Conservation (phyloP, 306 rosid genomes). For the Fragaria ananassa region DNA sequence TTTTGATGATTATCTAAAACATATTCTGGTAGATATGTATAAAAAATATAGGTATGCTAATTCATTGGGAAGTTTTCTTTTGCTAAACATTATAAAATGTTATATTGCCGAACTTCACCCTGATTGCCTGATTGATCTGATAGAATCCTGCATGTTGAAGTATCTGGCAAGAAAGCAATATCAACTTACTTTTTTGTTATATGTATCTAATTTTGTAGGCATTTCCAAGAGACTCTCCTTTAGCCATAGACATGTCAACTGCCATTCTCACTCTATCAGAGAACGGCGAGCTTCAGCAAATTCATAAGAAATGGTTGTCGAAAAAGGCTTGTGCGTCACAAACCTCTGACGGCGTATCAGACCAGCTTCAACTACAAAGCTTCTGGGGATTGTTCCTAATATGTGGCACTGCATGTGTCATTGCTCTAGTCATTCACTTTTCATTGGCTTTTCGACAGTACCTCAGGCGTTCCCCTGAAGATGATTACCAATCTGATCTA, state of each 20-base stretch:
- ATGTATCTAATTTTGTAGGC: slow-evolving; percentile 28
- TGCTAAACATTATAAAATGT: background rate
- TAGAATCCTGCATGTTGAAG: background rate
- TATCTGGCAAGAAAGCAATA: background rate
- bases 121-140: background rate
- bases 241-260: slow-evolving; percentile 43
- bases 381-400: slow-evolving; percentile 46
- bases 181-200: background rate
- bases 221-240: slow-evolving; percentile 48
- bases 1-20: background rate
- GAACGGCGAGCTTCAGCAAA: slow-evolving; percentile 37
- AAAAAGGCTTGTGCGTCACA: slow-evolving; percentile 28
- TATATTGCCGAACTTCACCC: background rate
- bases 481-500: slow-evolving; percentile 8
- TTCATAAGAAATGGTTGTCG: slow-evolving; percentile 44
- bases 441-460: slow-evolving; percentile 22
- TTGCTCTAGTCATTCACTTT: slow-evolving; percentile 27
- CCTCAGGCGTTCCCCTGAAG: slow-evolving; percentile 20
- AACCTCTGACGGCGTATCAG: slow-evolving; percentile 3
- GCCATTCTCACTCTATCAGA: slow-evolving; percentile 46
- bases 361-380: slow-evolving; percentile 37
- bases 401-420: slow-evolving; percentile 23
- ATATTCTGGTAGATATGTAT: background rate
- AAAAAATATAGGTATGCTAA: background rate
- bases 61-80: background rate